Base-by-base conservation (phyloP, 768 basidiomycete species). In the Suillus hirtellus region DNA sequence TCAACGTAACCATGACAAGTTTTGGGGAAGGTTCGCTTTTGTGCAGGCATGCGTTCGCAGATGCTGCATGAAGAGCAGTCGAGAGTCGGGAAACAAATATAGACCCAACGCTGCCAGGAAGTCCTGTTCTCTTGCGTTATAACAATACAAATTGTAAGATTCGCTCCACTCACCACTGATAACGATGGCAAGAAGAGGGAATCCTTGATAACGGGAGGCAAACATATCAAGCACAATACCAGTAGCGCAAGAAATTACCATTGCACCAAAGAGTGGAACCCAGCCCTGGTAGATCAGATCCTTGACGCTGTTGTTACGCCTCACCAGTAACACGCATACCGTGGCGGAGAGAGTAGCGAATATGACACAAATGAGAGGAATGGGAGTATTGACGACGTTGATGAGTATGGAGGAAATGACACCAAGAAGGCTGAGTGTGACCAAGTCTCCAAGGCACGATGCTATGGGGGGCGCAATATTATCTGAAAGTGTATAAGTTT, bases 391-490 rank as follows among this genome's bases (percentile, higher is more conserved):
- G 44, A 92, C 78, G 66, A 85, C 81, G 52, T 79, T 77, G 52
- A 95, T 85, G 63, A 96, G 83, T n/a, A 86, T 64, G 2, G 89
- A 83, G 7, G 92, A 89, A n/a, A 89, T 80, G 19, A 78, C 62
- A n/a, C 90, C 92, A 34, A 99, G 79, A 61, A 98, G 86, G 63
- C 87, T 82, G 55, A 99, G 86, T 0, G 96, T 96, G 58, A 99
- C 82, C 40, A 99, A 82, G 70, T 99, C 97, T 5, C 97, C 96
- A 2, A 99, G 82, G 69, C 93, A 94, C 3, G 94, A 86, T 0
- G 97, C 97, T 10, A 99, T 82, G 0, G 97, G 95, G 0, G 97
- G 93, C 1, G 96, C 92, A 67, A 99, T 96, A 74, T 99, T 99
- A 72, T 97, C 95, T 94, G 70, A 38, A 12, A 7, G 11, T 24